Evolutionary conservation across 345 rosid genomes (phyloP).

Genomic region (Bruguiera parviflora): DNA sequence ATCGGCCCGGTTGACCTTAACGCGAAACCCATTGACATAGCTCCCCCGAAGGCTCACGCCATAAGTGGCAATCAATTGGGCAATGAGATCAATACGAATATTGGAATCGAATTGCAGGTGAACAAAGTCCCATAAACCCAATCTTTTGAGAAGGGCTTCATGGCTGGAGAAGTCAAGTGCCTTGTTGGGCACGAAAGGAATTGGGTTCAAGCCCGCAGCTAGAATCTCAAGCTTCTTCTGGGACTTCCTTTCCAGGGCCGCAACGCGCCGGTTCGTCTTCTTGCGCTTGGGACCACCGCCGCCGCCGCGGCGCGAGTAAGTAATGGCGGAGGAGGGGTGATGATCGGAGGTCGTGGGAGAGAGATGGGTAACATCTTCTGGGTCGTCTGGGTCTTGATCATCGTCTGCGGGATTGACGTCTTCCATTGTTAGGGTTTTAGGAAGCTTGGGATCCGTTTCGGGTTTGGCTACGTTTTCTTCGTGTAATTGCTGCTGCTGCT

Average conservation of each 20-base stretch:
- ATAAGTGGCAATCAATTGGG: constrained; percentile 59
- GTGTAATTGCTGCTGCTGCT: background rate
- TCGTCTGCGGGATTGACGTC: constrained; percentile 8
- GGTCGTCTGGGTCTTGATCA: constrained; percentile 20
- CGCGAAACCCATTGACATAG: constrained; percentile 54
- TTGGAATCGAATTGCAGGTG: constrained; percentile 55
- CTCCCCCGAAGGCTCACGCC: constrained; percentile 37
- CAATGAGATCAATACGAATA: constrained; percentile 53
- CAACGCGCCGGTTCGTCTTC: constrained; percentile 2
- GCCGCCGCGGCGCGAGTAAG: constrained; percentile 15
- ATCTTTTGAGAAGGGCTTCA: constrained; percentile 49
- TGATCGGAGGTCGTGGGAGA: constrained; percentile 10
- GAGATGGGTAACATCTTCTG: constrained; percentile 3
- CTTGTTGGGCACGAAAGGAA: constrained; percentile 59
- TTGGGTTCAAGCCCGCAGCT: constrained; percentile 40
- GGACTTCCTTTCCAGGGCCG: constrained; percentile 32
- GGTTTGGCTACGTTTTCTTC: background rate
- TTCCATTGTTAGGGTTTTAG: constrained; percentile 15
- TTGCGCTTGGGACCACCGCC: constrained; percentile 4
- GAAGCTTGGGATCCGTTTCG: constrained; percentile 1
- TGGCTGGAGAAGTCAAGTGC: constrained; percentile 58
- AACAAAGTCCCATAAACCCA: constrained; percentile 85
- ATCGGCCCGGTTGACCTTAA: constrained; percentile 67
- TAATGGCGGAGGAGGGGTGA: background rate
- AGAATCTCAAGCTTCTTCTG: constrained; percentile 51